phyloP scores from a whole-genome alignment of 495 filamentous ascomycete genomes.

The Hyaloscypha bicolor region DNA sequence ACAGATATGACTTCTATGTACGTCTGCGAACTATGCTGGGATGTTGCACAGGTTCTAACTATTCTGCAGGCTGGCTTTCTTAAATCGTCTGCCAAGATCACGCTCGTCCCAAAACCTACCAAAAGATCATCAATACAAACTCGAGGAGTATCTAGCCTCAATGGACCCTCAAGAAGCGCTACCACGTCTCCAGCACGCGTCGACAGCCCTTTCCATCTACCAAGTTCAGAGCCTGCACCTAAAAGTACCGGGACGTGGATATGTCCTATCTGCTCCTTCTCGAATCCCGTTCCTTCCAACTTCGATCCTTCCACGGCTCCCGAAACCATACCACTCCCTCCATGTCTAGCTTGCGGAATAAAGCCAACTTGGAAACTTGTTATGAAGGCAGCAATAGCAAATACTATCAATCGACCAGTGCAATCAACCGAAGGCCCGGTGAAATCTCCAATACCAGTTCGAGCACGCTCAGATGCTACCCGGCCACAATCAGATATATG shows the following conservation, averaged over 20 bases:
- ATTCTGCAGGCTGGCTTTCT: slow-evolving; percentile 78
- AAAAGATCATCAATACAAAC: slow-evolving; percentile 57
- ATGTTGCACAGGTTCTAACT: slow-evolving; percentile 25
- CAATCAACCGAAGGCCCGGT: slow-evolving; percentile 8
- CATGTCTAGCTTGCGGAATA: slow-evolving; percentile 93
- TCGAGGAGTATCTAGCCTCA: slow-evolving; percentile 40
- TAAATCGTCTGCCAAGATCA: slow-evolving; percentile 94
- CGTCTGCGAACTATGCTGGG: not conserved
- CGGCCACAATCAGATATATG: slow-evolving; percentile 28
- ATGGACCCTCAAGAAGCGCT: slow-evolving; percentile 44
- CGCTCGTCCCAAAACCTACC: slow-evolving; percentile 73
- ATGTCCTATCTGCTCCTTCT: slow-evolving; percentile 95
- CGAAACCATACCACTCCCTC: slow-evolving; percentile 72
- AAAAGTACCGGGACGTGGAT: slow-evolving; percentile 85
- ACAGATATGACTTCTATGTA: slow-evolving; percentile 90
- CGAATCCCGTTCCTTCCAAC: slow-evolving; percentile 92
- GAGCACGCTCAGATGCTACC: slow-evolving; percentile 19
- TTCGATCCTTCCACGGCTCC: slow-evolving; percentile 83
- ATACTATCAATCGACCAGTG: slow-evolving; percentile 41
- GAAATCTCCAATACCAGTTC: slow-evolving; percentile 30
- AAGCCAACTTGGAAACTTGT: slow-evolving; percentile 81
- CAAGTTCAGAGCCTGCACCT: slow-evolving; percentile 49
- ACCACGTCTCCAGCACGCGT: slow-evolving; percentile 51
- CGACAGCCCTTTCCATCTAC: slow-evolving; percentile 50
- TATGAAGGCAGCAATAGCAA: slow-evolving; percentile 80